Percentiles rank a stretch among this genome's conserved stretches.
Conservation (phyloP, 169 alveolate genomes). For the Plasmodium gonderi region DNA sequence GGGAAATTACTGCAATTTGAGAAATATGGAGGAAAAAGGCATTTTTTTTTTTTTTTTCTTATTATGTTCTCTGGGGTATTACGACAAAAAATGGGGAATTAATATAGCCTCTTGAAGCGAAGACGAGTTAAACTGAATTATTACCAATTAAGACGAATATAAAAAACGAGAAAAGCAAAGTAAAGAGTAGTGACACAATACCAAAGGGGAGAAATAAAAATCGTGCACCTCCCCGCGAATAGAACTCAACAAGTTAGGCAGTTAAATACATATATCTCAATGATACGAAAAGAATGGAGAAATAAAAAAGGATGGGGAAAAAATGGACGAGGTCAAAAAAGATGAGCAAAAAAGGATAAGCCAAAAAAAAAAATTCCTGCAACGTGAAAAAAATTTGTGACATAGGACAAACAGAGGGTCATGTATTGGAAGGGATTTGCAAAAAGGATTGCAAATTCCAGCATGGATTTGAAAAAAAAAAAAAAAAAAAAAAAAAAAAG, state of each 20-base stretch:
- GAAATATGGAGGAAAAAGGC: neutral
- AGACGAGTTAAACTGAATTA: too few species aligned
- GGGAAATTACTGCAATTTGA: neutral
- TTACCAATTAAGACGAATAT: too few species aligned
- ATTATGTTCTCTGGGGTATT: too few species aligned
- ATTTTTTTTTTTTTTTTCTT: neutral
- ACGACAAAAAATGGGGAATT: too few species aligned
- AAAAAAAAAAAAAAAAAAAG: too few species aligned
- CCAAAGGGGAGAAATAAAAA: neutral
- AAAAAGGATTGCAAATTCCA: neutral
- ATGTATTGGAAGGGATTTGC: too few species aligned
- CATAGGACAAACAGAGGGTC: neutral
- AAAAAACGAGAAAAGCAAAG: neutral
- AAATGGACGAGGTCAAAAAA: neutral
- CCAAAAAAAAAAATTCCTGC: neutral
- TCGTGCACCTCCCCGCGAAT: neutral
- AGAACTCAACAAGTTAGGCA: neutral
- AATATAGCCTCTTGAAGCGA: too few species aligned
- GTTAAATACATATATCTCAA: neutral
- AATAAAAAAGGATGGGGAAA: neutral
- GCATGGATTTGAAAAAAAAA: neutral
- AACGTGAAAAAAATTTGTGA: neutral
- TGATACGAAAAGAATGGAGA: too few species aligned
- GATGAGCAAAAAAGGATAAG: neutral
- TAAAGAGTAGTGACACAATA: neutral